Percentiles rank a stretch among this genome's conserved stretches.
Conservation (phyloP, 1,284 basidiomycete genomes). For the Trichosporon faecale region DNA sequence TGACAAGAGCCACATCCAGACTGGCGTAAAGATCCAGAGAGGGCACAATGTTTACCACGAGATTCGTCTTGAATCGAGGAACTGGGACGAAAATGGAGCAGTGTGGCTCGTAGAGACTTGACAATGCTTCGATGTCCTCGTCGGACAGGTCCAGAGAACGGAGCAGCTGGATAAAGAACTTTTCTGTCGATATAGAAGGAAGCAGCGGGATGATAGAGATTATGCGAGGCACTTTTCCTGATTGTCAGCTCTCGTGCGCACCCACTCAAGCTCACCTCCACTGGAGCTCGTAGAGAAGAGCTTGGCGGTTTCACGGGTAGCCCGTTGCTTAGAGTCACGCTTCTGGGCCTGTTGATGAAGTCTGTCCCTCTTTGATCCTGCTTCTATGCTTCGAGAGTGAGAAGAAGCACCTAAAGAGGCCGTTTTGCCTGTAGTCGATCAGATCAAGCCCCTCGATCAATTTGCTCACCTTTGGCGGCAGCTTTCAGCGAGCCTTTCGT, state of each 20-base stretch:
- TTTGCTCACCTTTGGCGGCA: constrained; percentile 67
- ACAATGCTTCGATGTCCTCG: constrained; percentile 49
- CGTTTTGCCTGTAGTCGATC: constrained; percentile 60
- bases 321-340: constrained; percentile 63
- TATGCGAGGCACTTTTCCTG: constrained; percentile 52
- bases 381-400: constrained; percentile 26
- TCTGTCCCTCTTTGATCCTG: constrained; percentile 43
- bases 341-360: constrained; percentile 47
- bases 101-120: constrained; percentile 20
- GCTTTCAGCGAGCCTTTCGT: constrained; percentile 75
- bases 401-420: constrained; percentile 41
- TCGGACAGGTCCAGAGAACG: constrained; percentile 62
- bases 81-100: constrained; percentile 71
- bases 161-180: constrained; percentile 70
- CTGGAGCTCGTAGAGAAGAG: constrained; percentile 52
- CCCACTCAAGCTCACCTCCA: constrained; percentile 38
- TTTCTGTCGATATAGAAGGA: constrained; percentile 58
- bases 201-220: constrained; percentile 52
- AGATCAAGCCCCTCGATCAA: background rate
- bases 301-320: constrained; percentile 56
- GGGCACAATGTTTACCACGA: constrained; percentile 77
- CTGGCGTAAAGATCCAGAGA: constrained; percentile 71
- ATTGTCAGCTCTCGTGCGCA: background rate
- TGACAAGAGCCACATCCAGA: constrained; percentile 80
- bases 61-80: constrained; percentile 79